Base-by-base conservation (phyloP, 1,284 basidiomycete genomes). In the Golubevia pallescens region DNA sequence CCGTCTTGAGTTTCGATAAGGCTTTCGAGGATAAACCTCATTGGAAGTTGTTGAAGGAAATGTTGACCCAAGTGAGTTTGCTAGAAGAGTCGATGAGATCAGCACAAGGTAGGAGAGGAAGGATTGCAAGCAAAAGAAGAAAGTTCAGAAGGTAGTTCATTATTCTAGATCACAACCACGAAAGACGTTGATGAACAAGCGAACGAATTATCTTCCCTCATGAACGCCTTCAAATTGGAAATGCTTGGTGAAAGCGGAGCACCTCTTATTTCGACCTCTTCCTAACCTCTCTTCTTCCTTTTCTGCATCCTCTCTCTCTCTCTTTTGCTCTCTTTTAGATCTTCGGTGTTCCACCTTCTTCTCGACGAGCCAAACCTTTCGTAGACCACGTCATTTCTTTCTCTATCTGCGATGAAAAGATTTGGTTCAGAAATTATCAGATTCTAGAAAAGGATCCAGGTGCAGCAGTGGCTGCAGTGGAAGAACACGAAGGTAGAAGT, bases 341-440 rank as follows among this genome's bases (percentile, higher is more conserved):
- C 77, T 99, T 99, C 82, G 93, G 93, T 55, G 94, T 98, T 1
- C 97, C 97, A 24, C 90, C 92, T 42, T 91, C 91, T 10, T 93
- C 97, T 38, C 89, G 97, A 71, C 92, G 91, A 80, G 90, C 94
- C 13, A 99, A 99, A 86, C 97, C 97, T 0, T 99, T 99, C 87
- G 91, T 99, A 77, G 97, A 99, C 87, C 97, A 99, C 84, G 91
- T 99, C 80, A 89, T 99, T 71, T 93, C 94, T 56, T 99, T 99
- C 87, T 97, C 95, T 20, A 90, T 99, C 61, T 89, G 97, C 54
- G 97, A 99, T 88, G 90, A 90, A 85, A 98, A 97, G 86, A 94
- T 99, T 74, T 99, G 97, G 97, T 98, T 99, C 89, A 91, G 97
- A 73, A 98, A 98, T 87, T 99, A 93, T 88, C 96, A 99, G 65